Base-by-base conservation (phyloP, 257 asterid genomes). In the Verbena officinalis region DNA sequence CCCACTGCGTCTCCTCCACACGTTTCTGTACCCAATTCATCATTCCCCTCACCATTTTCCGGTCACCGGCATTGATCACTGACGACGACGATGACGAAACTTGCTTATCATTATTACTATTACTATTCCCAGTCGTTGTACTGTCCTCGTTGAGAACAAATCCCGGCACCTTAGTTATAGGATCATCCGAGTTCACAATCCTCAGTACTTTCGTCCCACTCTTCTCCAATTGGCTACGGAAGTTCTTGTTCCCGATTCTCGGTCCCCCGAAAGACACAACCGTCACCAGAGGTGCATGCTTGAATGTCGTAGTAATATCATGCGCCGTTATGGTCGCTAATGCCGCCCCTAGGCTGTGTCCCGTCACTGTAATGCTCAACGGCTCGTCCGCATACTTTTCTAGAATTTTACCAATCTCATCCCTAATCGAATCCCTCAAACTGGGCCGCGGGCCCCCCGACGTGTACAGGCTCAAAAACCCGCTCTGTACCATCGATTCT, bases 281-380 rank as follows among this genome's bases (percentile, higher is more conserved):
- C 1, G 99, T 88, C 33, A 93, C 97, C 27, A 90, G 2, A 1
- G 99, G 99, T 23, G 87, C 84, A 2, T 78, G 65, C 8, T 52
- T 60, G 74, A 86, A 84, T 0, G 77, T 69, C 15, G 83, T 70
- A 7, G 81, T 77, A 34, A 93, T 81, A 70, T 93, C 99, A 59
- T 87, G 86, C 0, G 97, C 99, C 1, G 95, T 83, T 3, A 93
- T 81, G 1, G 92, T 84, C 10, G 97, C 97, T 48, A 93, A 34
- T 1, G 99, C 99, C 2, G 96, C 97, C 11, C 97, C 99, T 0
- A 93, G 83, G 75, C 96, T 87, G 76, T 93, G 99, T 4, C 99
- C 99, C 4, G 97, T 88, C 34, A 93, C 83, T 12, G 99, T 93
- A 7, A 93, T 80, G 55, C 99, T 93, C 13, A 93, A 4, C 11